These are phyloP conservation scores for Sphagnum magellanicum DNA, from an alignment of 228 moss, liverwort and hornwort genomes.

Conservation along the genomic window DNA sequence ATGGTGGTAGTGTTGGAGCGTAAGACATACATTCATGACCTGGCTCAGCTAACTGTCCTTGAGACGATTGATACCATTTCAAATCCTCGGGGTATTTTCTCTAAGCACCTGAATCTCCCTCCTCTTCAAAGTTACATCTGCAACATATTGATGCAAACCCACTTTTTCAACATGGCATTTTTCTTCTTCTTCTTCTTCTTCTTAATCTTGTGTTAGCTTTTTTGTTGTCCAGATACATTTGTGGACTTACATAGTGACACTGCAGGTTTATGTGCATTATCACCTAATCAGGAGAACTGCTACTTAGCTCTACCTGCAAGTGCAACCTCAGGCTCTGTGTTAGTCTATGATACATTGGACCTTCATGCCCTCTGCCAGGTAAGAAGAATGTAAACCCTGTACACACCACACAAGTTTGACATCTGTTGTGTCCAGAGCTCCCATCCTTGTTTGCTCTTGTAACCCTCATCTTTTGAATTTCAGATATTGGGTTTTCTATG, in stretches of 20 bases:
- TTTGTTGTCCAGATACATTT: neutral
- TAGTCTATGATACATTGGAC: conserved; percentile 83
- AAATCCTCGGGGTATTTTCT: conserved; percentile 53
- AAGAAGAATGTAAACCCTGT: neutral
- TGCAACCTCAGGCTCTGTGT: conserved; percentile 66
- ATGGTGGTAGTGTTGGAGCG: conserved; percentile 86
- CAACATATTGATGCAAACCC: no score
- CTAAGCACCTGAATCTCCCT: neutral
- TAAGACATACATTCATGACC: conserved; percentile 81
- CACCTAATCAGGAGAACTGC: conserved; percentile 87
- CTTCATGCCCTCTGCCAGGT: conserved; percentile 95
- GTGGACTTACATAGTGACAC: neutral
- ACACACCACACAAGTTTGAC: neutral
- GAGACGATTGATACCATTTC: conserved; percentile 77
- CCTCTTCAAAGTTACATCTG: no score
- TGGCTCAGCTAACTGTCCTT: conserved; percentile 53
- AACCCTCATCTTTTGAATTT: no score
- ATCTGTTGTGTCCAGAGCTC: no score
- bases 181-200: no score
- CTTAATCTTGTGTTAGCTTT: no score
- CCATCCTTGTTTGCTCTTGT: no score
- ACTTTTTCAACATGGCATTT: no score
- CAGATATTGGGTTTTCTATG: no score
- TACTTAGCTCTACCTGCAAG: conserved; percentile 86
- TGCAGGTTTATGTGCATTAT: conserved; percentile 77